phyloP scores from a whole-genome alignment of 2,329 filamentous ascomycete species.

The Sporothrix pallida region DNA sequence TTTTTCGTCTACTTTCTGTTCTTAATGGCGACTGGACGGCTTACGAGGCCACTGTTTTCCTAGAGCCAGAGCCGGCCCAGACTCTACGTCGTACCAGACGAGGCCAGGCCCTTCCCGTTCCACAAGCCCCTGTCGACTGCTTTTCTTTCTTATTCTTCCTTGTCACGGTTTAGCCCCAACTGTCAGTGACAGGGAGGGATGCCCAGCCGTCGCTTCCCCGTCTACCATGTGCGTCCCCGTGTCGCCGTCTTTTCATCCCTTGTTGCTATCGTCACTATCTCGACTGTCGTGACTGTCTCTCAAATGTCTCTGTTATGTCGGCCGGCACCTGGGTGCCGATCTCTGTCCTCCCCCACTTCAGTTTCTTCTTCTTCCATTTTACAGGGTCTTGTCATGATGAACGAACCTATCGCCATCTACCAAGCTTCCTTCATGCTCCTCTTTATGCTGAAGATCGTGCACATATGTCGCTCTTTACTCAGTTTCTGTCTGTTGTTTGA shows the following conservation, averaged over 20 bases:
- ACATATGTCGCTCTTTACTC: neutral
- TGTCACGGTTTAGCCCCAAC: neutral
- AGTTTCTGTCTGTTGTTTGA: neutral
- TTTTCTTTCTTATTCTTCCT: slow-evolving; percentile 5
- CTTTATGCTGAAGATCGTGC: neutral
- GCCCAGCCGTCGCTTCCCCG: neutral
- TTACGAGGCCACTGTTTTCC: neutral
- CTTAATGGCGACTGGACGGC: neutral
- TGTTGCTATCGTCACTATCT: slow-evolving; percentile 3
- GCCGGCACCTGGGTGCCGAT: neutral
- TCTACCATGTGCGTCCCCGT: slow-evolving; percentile 13
- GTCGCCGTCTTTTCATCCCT: slow-evolving; percentile 11
- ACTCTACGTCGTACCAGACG: neutral
- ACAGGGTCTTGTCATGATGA: neutral
- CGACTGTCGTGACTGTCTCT: neutral
- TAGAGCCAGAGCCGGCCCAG: neutral
- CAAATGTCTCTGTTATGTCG: neutral
- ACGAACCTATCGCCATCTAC: neutral
- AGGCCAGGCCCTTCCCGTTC: neutral
- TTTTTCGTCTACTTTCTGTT: neutral
- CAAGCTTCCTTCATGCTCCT: neutral
- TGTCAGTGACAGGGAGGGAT: neutral
- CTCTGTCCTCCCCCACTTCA: neutral
- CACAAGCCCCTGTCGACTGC: neutral
- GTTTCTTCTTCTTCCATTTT: neutral